Conservation (phyloP, 2,329 filamentous ascomycete species). For the Fusarium sp. region DNA sequence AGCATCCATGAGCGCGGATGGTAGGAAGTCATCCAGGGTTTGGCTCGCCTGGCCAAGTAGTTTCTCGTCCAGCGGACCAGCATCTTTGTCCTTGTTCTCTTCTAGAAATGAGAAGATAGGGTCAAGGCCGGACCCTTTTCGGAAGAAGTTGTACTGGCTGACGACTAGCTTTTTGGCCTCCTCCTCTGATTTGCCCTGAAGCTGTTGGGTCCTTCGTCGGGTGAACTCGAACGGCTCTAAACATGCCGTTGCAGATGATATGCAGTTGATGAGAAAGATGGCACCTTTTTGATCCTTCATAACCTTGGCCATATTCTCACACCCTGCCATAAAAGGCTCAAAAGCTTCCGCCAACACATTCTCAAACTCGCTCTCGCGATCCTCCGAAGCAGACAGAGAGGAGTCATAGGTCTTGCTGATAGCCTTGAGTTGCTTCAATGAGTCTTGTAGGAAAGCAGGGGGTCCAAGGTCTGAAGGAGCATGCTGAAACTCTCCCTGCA, state of each 20-base stretch:
- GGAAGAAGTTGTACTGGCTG: conserved; percentile 79
- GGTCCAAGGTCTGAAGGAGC: conserved; percentile 79
- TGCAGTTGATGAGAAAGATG: conserved; percentile 81
- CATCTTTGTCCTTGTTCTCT: conserved; percentile 47
- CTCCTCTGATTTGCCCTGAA: conserved; percentile 67
- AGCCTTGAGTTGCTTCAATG: conserved; percentile 79
- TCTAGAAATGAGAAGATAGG: conserved; percentile 70
- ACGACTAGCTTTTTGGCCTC: conserved; percentile 70
- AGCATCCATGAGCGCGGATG: conserved; percentile 92
- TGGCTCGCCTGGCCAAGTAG: conserved; percentile 77
- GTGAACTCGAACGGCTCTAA: conserved; percentile 75
- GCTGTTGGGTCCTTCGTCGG: conserved; percentile 62
- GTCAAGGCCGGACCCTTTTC: conserved; percentile 79
- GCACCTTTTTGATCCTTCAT: conserved; percentile 70
- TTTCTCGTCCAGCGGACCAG: conserved; percentile 60
- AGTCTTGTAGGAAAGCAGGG: conserved; percentile 83
- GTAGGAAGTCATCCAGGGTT: conserved; percentile 88
- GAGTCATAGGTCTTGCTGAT: conserved; percentile 91
- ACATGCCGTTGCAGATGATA: conserved; percentile 67
- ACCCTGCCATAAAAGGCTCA: conserved; percentile 86
- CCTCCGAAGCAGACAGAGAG: conserved; percentile 72
- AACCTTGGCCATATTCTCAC: conserved; percentile 73
- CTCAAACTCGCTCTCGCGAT: conserved; percentile 77
- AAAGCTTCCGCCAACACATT: conserved; percentile 82
- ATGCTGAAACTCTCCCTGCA: conserved; percentile 78